Percentiles rank a stretch among this genome's conserved stretches.
Evolutionary conservation across 768 basidiomycete genomes (phyloP).

Genomic region (Paxillus rubicundulus): DNA sequence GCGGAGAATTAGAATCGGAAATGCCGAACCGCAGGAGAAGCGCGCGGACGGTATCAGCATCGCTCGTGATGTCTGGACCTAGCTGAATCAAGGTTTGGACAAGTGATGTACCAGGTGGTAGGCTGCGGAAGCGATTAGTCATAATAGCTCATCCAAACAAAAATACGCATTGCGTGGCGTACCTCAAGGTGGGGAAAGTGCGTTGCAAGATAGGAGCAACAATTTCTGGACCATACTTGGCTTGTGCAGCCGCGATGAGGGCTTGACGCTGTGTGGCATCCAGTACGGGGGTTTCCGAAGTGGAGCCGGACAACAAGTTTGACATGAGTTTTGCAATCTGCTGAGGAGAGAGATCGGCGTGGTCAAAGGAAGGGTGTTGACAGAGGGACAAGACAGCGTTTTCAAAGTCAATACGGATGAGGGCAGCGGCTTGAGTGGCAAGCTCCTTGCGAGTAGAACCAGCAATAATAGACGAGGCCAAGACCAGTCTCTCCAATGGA

Average conservation of each 20-base stretch:
- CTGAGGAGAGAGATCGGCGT: conserved; percentile 69
- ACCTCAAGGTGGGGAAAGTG: conserved; percentile 77
- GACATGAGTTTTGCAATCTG: conserved; percentile 79
- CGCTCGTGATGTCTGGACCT: conserved; percentile 75
- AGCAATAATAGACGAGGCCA: conserved; percentile 72
- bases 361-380: conserved; percentile 79
- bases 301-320: conserved; percentile 71
- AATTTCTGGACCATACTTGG: conserved; percentile 78
- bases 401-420: conserved; percentile 78
- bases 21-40: conserved; percentile 75
- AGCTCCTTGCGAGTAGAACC: conserved; percentile 60
- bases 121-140: conserved; percentile 40
- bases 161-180: conserved; percentile 18
- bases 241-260: conserved; percentile 69
- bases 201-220: conserved; percentile 71
- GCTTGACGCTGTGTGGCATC: conserved; percentile 74
- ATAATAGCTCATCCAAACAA: conserved; percentile 8
- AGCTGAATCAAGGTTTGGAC: conserved; percentile 76
- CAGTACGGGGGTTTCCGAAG: conserved; percentile 66
- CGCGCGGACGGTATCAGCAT: conserved; percentile 66
- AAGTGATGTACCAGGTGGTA: conserved; percentile 63
- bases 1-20: conserved; percentile 67
- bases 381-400: conserved; percentile 72
- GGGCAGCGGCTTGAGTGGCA: conserved; percentile 53
- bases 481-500: conserved; percentile 74